Evolutionary conservation across 2,329 filamentous ascomycete genomes (phyloP).

Genomic region (Fusarium verticillioides): DNA sequence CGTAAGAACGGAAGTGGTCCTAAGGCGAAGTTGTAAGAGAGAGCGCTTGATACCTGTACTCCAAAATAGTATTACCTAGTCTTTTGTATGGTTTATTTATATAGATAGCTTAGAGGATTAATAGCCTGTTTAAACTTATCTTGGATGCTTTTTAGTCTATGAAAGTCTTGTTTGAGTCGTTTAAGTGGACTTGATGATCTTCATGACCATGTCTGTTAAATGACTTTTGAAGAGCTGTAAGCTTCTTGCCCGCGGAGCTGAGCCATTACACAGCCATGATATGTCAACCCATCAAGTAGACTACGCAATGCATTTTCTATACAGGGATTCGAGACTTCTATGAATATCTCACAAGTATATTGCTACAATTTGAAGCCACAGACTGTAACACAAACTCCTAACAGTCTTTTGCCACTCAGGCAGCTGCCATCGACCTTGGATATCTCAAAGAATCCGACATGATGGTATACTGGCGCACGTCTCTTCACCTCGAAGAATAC

Average conservation of each 20-base stretch:
- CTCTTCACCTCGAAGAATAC: not conserved
- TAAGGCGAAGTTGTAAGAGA: constrained; percentile 27
- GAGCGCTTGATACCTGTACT: not conserved
- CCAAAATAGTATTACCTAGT: not conserved
- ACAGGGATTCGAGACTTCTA: not conserved
- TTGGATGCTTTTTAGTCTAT: fast-evolving
- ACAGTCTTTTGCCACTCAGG: too few relatives aligned
- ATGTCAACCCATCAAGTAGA: not conserved
- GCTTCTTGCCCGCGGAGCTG: not conserved
- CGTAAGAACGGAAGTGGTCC: constrained; percentile 10
- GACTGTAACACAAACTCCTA: too few relatives aligned
- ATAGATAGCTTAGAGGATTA: not conserved
- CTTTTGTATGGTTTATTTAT: not conserved
- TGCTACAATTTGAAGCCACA: too few relatives aligned
- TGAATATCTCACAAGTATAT: too few relatives aligned
- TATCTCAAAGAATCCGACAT: not conserved
- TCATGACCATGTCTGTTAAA: not conserved
- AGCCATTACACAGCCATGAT: not conserved
- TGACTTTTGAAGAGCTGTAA: not conserved
- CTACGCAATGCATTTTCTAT: not conserved
- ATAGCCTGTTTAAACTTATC: not conserved
- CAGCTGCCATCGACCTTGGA: not conserved
- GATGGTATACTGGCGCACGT: too few relatives aligned
- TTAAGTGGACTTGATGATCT: not conserved
- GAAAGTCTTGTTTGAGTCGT: fast-evolving